Percentiles rank a stretch among this genome's conserved stretches.
Evolutionary conservation across 2,329 filamentous ascomycete genomes (phyloP).

Genomic region (Leptographium lundbergii): DNA sequence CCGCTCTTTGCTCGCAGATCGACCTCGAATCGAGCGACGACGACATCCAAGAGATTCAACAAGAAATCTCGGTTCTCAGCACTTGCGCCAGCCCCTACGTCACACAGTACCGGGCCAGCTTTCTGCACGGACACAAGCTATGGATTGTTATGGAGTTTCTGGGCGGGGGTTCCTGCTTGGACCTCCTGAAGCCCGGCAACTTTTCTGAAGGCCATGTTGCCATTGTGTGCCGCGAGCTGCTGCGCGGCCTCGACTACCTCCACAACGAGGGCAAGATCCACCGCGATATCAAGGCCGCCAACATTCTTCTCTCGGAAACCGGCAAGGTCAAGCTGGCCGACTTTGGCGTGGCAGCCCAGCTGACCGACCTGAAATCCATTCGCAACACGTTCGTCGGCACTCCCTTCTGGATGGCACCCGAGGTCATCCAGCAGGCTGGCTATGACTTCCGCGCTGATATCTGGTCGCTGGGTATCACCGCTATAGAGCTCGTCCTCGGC

Average conservation of each 20-base stretch:
- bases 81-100: slow-evolving; percentile 91
- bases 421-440: slow-evolving; percentile 78
- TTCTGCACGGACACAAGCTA: slow-evolving; percentile 88
- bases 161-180: slow-evolving; percentile 87
- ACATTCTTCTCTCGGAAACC: slow-evolving; percentile 78
- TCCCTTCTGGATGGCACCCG: slow-evolving; percentile 94
- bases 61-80: slow-evolving; percentile 89
- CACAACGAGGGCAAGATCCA: slow-evolving; percentile 93
- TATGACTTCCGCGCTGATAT: slow-evolving; percentile 86
- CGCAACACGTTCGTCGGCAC: slow-evolving; percentile 96
- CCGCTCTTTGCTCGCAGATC: slow-evolving; percentile 48
- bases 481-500: slow-evolving; percentile 77
- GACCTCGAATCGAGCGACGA: slow-evolving; percentile 98
- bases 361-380: slow-evolving; percentile 96
- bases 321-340: slow-evolving; percentile 94
- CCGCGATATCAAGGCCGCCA: slow-evolving; percentile 92
- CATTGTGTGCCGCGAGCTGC: slow-evolving; percentile 83
- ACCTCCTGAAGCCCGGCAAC: slow-evolving; percentile 80
- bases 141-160: slow-evolving; percentile 99
- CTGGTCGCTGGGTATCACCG: slow-evolving; percentile 85
- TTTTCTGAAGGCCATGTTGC: slow-evolving; percentile 87
- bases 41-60: slow-evolving; percentile 95
- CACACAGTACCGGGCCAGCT: slow-evolving; percentile 93
- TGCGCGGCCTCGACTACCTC: slow-evolving; percentile 83
- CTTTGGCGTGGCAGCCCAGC: slow-evolving; percentile 91